Conservation (phyloP, 257 asterid genomes). For the Lavandula angustifolia region DNA sequence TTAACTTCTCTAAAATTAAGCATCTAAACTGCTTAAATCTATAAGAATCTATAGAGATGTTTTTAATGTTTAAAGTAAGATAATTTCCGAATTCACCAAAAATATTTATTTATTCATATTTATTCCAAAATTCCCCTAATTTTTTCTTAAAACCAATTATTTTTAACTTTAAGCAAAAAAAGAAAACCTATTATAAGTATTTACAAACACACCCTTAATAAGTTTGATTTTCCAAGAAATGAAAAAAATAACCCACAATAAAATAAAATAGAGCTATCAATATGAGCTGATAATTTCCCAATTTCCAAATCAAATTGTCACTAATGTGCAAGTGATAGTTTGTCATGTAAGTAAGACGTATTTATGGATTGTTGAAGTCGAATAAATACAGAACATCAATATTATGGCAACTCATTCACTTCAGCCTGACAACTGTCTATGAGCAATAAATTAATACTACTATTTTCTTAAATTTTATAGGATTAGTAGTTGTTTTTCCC, state of each 20-base stretch:
- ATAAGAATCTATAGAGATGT: too few relatives aligned
- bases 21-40: too few relatives aligned
- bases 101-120: too few relatives aligned
- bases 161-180: too few relatives aligned
- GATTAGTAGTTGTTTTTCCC: slow-evolving; percentile 26
- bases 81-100: too few relatives aligned
- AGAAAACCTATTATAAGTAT: too few relatives aligned
- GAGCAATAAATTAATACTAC: slow-evolving; percentile 17
- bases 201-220: too few relatives aligned
- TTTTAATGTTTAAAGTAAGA: too few relatives aligned
- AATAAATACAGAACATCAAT: slow-evolving; percentile 42
- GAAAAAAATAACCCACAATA: neutral
- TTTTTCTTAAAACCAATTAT: too few relatives aligned
- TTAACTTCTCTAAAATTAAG: too few relatives aligned
- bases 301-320: slow-evolving; percentile 26
- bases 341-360: slow-evolving; percentile 26
- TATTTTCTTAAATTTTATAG: slow-evolving; percentile 1
- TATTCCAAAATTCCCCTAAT: too few relatives aligned
- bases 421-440: slow-evolving; percentile 50
- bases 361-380: slow-evolving; percentile 14
- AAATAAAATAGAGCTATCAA: neutral
- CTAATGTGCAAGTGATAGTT: slow-evolving; percentile 20
- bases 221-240: neutral
- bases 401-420: slow-evolving; percentile 39
- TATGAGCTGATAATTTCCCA: slow-evolving; percentile 6